These are phyloP conservation scores for Tephrocybe sp. DNA, from an alignment of 768 basidiomycete genomes.

Conservation along the genomic window DNA sequence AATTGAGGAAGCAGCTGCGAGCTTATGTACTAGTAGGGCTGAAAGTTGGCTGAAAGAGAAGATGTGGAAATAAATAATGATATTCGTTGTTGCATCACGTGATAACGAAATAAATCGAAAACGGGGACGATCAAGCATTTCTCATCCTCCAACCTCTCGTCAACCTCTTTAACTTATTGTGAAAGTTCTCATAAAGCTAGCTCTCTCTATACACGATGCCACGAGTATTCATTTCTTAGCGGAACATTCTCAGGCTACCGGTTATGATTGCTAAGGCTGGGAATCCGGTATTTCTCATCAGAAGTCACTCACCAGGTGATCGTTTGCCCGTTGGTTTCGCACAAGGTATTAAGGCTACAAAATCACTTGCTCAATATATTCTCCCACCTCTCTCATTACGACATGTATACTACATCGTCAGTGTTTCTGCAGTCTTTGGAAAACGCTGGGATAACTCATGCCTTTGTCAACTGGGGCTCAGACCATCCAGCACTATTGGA, in stretches of 20 bases:
- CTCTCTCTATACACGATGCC: neutral
- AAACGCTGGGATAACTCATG: conserved; percentile 60
- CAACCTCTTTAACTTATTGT: too few species aligned
- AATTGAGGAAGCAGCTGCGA: too few species aligned
- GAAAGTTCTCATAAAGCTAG: neutral
- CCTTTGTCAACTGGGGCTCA: conserved; percentile 76
- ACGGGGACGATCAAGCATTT: too few species aligned
- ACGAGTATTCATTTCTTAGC: neutral
- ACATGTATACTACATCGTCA: conserved; percentile 58
- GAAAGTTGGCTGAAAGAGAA: neutral
- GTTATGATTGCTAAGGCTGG: neutral
- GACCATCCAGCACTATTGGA: conserved; percentile 74
- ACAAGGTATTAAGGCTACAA: neutral
- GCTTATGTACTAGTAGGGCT: too few species aligned
- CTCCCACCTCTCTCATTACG: neutral
- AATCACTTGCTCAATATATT: neutral
- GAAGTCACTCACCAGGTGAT: conserved; percentile 5
- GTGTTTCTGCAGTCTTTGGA: conserved; percentile 55
- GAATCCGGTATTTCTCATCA: neutral
- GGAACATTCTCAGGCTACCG: conserved; percentile 1
- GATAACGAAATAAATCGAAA: too few species aligned
- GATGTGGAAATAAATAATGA: too few species aligned
- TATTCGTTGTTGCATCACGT: too few species aligned
- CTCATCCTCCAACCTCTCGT: too few species aligned
- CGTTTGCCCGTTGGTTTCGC: neutral